phyloP scores from a whole-genome alignment of 441 rosid genomes.

The Aleurites moluccanus region DNA sequence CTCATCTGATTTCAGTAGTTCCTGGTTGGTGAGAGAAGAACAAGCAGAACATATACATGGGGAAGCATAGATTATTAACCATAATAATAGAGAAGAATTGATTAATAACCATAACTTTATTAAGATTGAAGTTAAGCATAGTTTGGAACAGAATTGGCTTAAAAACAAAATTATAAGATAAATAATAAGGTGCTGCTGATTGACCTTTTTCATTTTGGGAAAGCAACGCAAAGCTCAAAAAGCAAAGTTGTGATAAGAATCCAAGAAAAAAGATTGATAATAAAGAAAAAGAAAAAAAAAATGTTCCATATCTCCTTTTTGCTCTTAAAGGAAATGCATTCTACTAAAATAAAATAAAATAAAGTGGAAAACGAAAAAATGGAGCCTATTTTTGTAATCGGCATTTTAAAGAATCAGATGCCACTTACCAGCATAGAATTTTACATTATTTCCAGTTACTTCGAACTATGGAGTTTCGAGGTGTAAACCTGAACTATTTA shows the following conservation, averaged over 20 bases:
- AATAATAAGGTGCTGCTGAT: constrained; percentile 2
- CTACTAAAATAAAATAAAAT: no score
- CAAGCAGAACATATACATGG: background rate
- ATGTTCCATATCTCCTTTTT: no score
- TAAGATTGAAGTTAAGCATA: background rate
- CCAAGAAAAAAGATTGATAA: constrained; percentile 20
- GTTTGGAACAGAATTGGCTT: background rate
- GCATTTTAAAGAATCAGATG: constrained; percentile 14
- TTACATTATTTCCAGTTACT: background rate
- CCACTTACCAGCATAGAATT: background rate
- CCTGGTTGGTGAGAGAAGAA: constrained; percentile 6
- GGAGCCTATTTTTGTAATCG: background rate
- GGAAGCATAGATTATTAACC: background rate
- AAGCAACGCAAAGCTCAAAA: constrained; percentile 11
- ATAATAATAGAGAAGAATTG: background rate
- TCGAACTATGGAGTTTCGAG: background rate
- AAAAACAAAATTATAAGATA: background rate
- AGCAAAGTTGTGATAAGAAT: constrained; percentile 18
- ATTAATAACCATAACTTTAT: background rate
- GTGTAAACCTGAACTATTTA: background rate
- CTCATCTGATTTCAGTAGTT: constrained; percentile 16
- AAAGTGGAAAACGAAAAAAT: background rate
- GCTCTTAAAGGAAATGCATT: no score
- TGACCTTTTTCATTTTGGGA: constrained; percentile 3
- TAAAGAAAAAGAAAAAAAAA: constrained; percentile 14